Conservation (phyloP, 805 yeast genomes). For the Starmera amethionina region DNA sequence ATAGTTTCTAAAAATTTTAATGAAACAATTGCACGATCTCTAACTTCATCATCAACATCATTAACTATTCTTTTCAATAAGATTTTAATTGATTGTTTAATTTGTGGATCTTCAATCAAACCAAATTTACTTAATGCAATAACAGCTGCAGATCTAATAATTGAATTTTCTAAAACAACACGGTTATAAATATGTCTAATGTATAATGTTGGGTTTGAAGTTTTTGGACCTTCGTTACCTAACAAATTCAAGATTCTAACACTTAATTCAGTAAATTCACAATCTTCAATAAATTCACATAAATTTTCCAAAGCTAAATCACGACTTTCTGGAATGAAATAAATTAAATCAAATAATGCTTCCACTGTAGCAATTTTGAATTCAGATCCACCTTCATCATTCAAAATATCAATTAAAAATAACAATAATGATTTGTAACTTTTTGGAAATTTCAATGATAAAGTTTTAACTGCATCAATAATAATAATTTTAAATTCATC, state of each 20-base stretch:
- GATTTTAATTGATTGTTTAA: slow-evolving; percentile 60
- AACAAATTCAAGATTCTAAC: slow-evolving; percentile 87
- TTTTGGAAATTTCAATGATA: slow-evolving; percentile 87
- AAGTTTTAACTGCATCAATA: slow-evolving; percentile 86
- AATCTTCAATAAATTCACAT: slow-evolving; percentile 97
- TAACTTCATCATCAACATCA: slow-evolving; percentile 92
- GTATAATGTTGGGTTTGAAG: slow-evolving; percentile 78
- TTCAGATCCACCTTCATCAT: slow-evolving; percentile 83
- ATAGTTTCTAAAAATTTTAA: slow-evolving; percentile 46
- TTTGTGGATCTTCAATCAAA: slow-evolving; percentile 46
- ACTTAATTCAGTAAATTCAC: slow-evolving; percentile 89
- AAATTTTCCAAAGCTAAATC: slow-evolving; percentile 77
- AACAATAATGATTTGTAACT: slow-evolving; percentile 76
- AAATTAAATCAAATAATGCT: slow-evolving; percentile 85
- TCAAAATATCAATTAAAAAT: slow-evolving; percentile 74
- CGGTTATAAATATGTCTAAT: slow-evolving; percentile 96
- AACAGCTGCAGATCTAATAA: slow-evolving; percentile 93
- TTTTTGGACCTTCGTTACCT: slow-evolving; percentile 90
- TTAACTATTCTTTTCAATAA: slow-evolving; percentile 74
- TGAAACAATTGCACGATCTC: slow-evolving; percentile 92
- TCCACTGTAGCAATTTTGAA: slow-evolving; percentile 86
- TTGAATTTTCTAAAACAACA: slow-evolving; percentile 90
- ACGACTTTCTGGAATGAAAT: slow-evolving; percentile 75
- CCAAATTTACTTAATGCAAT: slow-evolving; percentile 89
- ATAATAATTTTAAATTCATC: slow-evolving; percentile 94